Conservation (phyloP, 1,284 basidiomycete species). For the Cystobasidium slooffiae region DNA sequence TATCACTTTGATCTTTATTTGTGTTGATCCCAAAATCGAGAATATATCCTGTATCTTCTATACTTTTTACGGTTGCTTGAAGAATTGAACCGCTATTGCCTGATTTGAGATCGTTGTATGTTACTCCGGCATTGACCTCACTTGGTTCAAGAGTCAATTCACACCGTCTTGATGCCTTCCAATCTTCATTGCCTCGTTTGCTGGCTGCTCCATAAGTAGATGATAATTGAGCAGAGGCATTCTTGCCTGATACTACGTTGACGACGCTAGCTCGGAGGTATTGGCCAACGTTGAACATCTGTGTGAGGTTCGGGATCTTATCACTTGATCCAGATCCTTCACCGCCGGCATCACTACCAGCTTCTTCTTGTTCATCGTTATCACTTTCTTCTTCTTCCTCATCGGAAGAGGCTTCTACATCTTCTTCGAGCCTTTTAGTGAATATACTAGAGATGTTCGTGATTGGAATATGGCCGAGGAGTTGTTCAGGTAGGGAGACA, state of each 20-base stretch:
- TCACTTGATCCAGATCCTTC: conserved; percentile 59
- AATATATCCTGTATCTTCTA: conserved; percentile 94
- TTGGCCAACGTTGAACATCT: conserved; percentile 82
- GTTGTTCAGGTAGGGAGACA: conserved; percentile 91
- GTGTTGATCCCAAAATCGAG: conserved; percentile 76
- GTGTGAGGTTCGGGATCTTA: conserved; percentile 67
- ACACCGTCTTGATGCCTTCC: conserved; percentile 74
- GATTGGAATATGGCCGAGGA: conserved; percentile 92
- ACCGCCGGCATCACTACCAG: conserved; percentile 59
- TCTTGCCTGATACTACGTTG: conserved; percentile 62
- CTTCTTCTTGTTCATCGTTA: conserved; percentile 60
- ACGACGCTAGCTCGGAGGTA: conserved; percentile 81
- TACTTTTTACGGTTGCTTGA: conserved; percentile 65
- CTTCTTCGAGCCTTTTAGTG: conserved; percentile 69
- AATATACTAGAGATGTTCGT: conserved; percentile 88
- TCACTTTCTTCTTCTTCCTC: conserved; percentile 60
- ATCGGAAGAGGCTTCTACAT: conserved; percentile 60
- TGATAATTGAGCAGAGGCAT: conserved; percentile 37
- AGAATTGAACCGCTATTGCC: conserved; percentile 65
- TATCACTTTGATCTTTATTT: conserved; percentile 16
- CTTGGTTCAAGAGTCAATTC: conserved; percentile 85
- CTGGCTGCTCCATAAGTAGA: conserved; percentile 61
- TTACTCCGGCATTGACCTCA: conserved; percentile 81
- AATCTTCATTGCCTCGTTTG: conserved; percentile 68
- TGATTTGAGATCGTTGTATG: conserved; percentile 73